phyloP scores from a whole-genome alignment of 164 flowering plant genomes.

The Magnolia sinica region DNA sequence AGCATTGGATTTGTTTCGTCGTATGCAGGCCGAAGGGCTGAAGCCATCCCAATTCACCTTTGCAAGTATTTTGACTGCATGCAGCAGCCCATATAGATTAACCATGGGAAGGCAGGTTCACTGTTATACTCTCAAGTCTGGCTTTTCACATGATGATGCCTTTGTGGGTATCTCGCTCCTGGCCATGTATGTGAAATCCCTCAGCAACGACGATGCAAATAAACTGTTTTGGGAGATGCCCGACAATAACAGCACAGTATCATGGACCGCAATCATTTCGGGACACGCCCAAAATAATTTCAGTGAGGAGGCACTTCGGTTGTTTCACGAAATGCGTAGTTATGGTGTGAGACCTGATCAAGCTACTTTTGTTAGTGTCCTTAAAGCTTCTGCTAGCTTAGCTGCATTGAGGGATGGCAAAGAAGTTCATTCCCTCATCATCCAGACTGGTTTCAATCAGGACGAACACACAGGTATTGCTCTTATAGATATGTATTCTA shows the following conservation, averaged over 20 bases:
- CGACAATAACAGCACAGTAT: conserved; percentile 41
- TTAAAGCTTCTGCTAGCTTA: conserved; percentile 61
- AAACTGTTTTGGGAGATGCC: conserved; percentile 60
- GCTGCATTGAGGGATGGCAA: conserved; percentile 62
- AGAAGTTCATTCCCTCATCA: conserved; percentile 58
- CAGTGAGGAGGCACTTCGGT: conserved; percentile 48
- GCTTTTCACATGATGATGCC: conserved; percentile 38
- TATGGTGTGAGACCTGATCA: conserved; percentile 60
- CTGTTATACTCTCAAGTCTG: conserved; percentile 48
- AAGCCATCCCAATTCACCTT: conserved; percentile 70
- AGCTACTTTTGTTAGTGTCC: conserved; percentile 76
- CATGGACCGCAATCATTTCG: conserved; percentile 87
- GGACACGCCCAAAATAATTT: conserved; percentile 60
- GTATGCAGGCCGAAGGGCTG: conserved; percentile 51
- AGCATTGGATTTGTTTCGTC: conserved; percentile 45
- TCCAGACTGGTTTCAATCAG: conserved; percentile 50
- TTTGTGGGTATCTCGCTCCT: conserved; percentile 65
- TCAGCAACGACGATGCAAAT: conserved; percentile 41
- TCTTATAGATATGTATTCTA: conserved; percentile 89
- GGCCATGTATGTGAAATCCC: conserved; percentile 61
- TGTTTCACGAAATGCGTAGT: conserved; percentile 57
- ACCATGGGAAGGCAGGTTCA: conserved; percentile 71
- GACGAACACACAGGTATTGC: conserved; percentile 69
- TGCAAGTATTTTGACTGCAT: conserved; percentile 63
- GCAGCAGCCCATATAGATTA: conserved; percentile 30